These are phyloP conservation scores for Inga leiocalycina DNA, from an alignment of 306 rosid species.

Conservation along the genomic window DNA sequence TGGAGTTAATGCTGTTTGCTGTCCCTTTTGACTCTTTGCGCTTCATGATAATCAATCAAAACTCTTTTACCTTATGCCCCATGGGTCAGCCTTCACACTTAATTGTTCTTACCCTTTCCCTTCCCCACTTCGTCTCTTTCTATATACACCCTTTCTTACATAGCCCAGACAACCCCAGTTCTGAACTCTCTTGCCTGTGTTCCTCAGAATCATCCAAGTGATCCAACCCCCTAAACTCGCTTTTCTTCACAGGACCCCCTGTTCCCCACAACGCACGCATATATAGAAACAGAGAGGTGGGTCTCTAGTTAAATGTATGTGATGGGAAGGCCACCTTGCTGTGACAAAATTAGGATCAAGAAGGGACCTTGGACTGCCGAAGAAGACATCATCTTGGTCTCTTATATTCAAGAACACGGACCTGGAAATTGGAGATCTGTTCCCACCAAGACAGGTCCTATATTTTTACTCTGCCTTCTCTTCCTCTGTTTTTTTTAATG, in stretches of 20 bases:
- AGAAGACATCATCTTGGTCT: constrained; percentile 87
- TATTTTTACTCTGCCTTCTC: background rate
- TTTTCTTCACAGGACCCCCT: background rate
- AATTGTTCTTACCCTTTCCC: no score
- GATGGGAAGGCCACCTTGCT: constrained; percentile 95
- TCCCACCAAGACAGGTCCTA: constrained; percentile 74
- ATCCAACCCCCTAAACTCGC: background rate
- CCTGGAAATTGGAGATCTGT: constrained; percentile 96
- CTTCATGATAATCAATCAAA: background rate
- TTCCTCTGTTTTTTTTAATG: background rate
- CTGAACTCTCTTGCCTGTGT: constrained; percentile 34
- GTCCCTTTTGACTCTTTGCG: constrained; percentile 1
- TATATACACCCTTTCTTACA: constrained; percentile 25
- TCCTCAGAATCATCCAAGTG: background rate
- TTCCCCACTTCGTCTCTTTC: background rate
- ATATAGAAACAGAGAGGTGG: background rate
- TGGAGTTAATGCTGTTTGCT: constrained; percentile 44
- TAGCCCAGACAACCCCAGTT: constrained; percentile 35
- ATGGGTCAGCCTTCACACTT: constrained; percentile 30
- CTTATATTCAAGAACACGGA: constrained; percentile 91
- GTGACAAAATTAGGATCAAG: constrained; percentile 77
- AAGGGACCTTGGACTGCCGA: constrained; percentile 99
- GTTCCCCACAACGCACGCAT: background rate
- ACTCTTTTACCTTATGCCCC: background rate
- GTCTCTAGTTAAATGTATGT: background rate